phyloP scores from a whole-genome alignment of 2,329 filamentous ascomycete species.

The Exophiala mesophila region DNA sequence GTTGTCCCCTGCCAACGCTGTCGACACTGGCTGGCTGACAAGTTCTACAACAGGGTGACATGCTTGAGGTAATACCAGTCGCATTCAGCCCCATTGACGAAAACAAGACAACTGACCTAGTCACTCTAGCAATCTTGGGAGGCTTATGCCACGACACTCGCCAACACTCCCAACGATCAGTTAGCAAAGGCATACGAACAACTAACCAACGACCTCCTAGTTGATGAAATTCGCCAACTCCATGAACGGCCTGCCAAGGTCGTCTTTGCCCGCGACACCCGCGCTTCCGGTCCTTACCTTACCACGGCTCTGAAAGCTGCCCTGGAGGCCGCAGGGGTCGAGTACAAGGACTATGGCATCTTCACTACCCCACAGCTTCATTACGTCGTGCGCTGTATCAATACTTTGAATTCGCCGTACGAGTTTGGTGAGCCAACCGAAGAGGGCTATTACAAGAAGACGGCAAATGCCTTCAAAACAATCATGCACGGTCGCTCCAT shows the following conservation, averaged over 20 bases:
- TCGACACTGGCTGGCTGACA: slow-evolving; percentile 16
- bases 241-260: slow-evolving; percentile 64
- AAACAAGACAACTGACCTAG: slow-evolving; percentile 21
- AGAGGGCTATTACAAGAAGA: slow-evolving; percentile 90
- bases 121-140: slow-evolving; percentile 71
- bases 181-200: slow-evolving; percentile 72
- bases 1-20: slow-evolving; percentile 19
- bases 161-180: slow-evolving; percentile 74
- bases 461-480: slow-evolving; percentile 74
- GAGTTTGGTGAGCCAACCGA: slow-evolving; percentile 87
- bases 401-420: slow-evolving; percentile 81
- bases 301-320: slow-evolving; percentile 74
- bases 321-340: slow-evolving; percentile 67
- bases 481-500: slow-evolving; percentile 74
- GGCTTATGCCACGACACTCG: slow-evolving; percentile 76
- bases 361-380: slow-evolving; percentile 97
- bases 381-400: slow-evolving; percentile 90
- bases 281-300: slow-evolving; percentile 82
- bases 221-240: slow-evolving; percentile 52
- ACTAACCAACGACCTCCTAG: slow-evolving; percentile 68
- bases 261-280: slow-evolving; percentile 86
- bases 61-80: slow-evolving; percentile 67
- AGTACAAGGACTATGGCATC: slow-evolving; percentile 79
- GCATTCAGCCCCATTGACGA: not conserved
- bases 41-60: slow-evolving; percentile 62